These are phyloP conservation scores for Sarcodon sp. DNA, from an alignment of 768 basidiomycete species.

Conservation along the genomic window DNA sequence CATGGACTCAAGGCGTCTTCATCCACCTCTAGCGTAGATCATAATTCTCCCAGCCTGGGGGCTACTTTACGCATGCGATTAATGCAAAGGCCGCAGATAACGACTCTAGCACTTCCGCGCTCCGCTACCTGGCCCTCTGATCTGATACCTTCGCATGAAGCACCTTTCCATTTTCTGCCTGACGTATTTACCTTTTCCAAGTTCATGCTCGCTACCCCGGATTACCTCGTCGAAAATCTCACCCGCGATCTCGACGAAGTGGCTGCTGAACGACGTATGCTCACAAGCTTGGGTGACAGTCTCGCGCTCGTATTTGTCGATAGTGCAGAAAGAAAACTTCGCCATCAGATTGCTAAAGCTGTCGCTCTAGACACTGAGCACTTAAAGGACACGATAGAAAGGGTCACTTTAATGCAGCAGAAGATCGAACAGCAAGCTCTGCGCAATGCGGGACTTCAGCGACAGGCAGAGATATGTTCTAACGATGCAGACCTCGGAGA, in stretches of 20 bases:
- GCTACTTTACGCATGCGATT: slow-evolving; percentile 73
- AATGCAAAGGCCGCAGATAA: slow-evolving; percentile 87
- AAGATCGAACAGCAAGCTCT: slow-evolving; percentile 32
- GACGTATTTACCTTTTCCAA: slow-evolving; percentile 81
- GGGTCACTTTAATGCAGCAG: slow-evolving; percentile 39
- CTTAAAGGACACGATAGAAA: slow-evolving; percentile 55
- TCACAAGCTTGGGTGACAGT: slow-evolving; percentile 59
- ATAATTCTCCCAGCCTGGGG: slow-evolving; percentile 33
- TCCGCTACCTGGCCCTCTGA: slow-evolving; percentile 93
- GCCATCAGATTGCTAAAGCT: slow-evolving; percentile 72
- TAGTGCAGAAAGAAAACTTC: slow-evolving; percentile 61
- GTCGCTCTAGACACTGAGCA: slow-evolving; percentile 56
- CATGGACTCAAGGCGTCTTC: slow-evolving; percentile 27
- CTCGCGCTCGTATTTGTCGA: slow-evolving; percentile 73
- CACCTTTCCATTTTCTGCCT: slow-evolving; percentile 93
- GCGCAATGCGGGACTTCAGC: slow-evolving; percentile 12
- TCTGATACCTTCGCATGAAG: slow-evolving; percentile 79
- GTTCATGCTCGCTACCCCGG: slow-evolving; percentile 93
- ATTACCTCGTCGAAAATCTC: slow-evolving; percentile 68
- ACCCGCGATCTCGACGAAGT: slow-evolving; percentile 63
- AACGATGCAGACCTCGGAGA: slow-evolving; percentile 17
- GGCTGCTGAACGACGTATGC: slow-evolving; percentile 48
- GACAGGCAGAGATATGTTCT: slow-evolving; percentile 8
- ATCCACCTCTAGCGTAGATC: slow-evolving; percentile 28
- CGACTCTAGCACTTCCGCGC: slow-evolving; percentile 87